These are phyloP conservation scores for Brassica hybrid DNA, from an alignment of 441 rosid species.

Conservation along the genomic window DNA sequence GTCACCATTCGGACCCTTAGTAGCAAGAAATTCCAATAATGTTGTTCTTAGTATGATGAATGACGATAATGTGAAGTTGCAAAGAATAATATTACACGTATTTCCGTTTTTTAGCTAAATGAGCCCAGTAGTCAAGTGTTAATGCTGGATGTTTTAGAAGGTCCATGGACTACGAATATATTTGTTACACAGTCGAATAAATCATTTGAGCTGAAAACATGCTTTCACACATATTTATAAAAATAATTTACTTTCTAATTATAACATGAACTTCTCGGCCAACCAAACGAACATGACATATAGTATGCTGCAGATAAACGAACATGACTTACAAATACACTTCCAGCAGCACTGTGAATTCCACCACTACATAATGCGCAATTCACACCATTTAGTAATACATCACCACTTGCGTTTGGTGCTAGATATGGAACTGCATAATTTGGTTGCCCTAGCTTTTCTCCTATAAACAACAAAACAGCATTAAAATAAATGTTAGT, in stretches of 20 bases:
- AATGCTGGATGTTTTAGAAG: not conserved
- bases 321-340: conserved; percentile 59
- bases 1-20: too few species aligned
- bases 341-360: conserved; percentile 64
- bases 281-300: conserved; percentile 24
- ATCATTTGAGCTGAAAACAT: too few species aligned
- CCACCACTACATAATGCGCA: conserved; percentile 85
- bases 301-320: not conserved
- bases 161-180: not conserved
- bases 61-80: not conserved
- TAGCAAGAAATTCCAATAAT: too few species aligned
- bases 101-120: not conserved
- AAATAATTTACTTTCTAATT: not conserved
- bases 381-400: conserved; percentile 62
- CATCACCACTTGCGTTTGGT: conserved; percentile 64
- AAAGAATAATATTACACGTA: not conserved
- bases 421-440: conserved; percentile 44
- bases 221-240: conserved; percentile 35
- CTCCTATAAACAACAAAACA: conserved; percentile 39
- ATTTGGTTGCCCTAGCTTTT: conserved; percentile 39
- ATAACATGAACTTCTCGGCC: conserved; percentile 20
- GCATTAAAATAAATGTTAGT: not conserved
- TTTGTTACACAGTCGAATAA: too few species aligned
- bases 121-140: not conserved
- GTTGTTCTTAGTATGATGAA: not conserved